Evolutionary conservation across 2,329 filamentous ascomycete genomes (phyloP).

Genomic region (Hymenotorrendiella dingleyae): DNA sequence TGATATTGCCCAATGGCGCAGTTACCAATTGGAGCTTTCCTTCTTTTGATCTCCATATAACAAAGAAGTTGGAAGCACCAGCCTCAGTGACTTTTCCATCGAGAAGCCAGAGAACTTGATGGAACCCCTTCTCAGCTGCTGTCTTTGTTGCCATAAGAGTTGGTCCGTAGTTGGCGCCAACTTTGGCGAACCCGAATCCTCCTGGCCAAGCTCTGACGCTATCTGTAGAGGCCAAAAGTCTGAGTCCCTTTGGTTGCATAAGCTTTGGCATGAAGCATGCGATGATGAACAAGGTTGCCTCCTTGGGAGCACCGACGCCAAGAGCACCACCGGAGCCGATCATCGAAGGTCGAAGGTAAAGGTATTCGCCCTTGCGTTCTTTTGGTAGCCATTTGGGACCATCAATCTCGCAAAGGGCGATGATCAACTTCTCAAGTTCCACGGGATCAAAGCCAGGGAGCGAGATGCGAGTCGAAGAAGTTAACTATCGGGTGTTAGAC

Average conservation of each 20-base stretch:
- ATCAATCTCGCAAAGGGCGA: conserved; percentile 66
- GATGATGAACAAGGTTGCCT: conserved; percentile 87
- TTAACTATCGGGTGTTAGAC: conserved; percentile 32
- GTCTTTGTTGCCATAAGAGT: conserved; percentile 71
- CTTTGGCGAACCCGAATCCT: conserved; percentile 86
- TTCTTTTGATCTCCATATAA: conserved; percentile 66
- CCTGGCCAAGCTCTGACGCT: conserved; percentile 91
- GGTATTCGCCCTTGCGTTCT: conserved; percentile 59
- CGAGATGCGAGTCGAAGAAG: conserved; percentile 59
- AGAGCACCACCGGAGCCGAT: conserved; percentile 78
- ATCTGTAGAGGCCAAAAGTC: conserved; percentile 70
- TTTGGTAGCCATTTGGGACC: conserved; percentile 74
- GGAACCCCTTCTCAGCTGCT: conserved; percentile 66
- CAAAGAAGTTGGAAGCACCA: conserved; percentile 87
- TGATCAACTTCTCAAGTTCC: conserved; percentile 69
- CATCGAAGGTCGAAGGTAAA: conserved; percentile 76
- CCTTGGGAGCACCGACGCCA: conserved; percentile 71
- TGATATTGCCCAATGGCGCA: conserved; percentile 76
- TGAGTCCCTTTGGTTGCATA: conserved; percentile 54
- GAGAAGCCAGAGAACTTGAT: conserved; percentile 94
- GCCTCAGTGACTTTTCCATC: conserved; percentile 81
- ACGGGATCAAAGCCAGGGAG: conserved; percentile 66
- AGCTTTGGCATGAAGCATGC: conserved; percentile 55
- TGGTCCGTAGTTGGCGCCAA: conserved; percentile 91
- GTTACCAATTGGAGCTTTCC: conserved; percentile 69